phyloP scores from a whole-genome alignment of 345 rosid genomes.

The Eucalyptus urophylla region DNA sequence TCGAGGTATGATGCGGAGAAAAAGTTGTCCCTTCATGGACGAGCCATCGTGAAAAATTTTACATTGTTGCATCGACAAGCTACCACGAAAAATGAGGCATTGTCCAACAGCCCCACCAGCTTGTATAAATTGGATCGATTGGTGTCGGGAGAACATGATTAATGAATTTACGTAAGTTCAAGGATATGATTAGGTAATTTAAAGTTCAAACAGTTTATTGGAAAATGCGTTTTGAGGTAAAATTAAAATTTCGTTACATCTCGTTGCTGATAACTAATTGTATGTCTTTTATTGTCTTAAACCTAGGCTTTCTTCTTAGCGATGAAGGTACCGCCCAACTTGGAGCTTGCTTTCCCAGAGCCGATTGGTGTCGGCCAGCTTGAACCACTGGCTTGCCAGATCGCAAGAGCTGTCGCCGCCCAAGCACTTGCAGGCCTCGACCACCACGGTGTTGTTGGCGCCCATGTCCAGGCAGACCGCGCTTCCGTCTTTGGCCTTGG shows the following conservation, averaged over 20 bases:
- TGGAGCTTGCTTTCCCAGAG: too few species aligned
- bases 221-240: not conserved
- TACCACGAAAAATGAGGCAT: not conserved
- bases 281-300: not conserved
- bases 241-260: not conserved
- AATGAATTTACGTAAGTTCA: not conserved
- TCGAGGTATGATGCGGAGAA: not conserved
- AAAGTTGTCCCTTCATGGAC: not conserved
- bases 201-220: not conserved
- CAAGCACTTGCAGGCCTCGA: not conserved
- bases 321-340: too few species aligned
- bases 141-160: not conserved
- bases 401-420: not conserved
- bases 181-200: not conserved
- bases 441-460: not conserved
- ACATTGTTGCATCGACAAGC: not conserved
- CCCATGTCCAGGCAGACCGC: conserved; percentile 62
- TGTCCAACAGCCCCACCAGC: not conserved
- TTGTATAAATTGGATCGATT: not conserved
- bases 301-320: not conserved
- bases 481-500: conserved; percentile 19
- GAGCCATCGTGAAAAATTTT: not conserved
- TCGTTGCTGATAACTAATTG: not conserved
- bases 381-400: not conserved
- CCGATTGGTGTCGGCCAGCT: not conserved